A percentile compares a stretch with the other conserved stretches of the same genome.
Conservation (phyloP, 352 stramenopile species). For the Globisporangium polare region DNA sequence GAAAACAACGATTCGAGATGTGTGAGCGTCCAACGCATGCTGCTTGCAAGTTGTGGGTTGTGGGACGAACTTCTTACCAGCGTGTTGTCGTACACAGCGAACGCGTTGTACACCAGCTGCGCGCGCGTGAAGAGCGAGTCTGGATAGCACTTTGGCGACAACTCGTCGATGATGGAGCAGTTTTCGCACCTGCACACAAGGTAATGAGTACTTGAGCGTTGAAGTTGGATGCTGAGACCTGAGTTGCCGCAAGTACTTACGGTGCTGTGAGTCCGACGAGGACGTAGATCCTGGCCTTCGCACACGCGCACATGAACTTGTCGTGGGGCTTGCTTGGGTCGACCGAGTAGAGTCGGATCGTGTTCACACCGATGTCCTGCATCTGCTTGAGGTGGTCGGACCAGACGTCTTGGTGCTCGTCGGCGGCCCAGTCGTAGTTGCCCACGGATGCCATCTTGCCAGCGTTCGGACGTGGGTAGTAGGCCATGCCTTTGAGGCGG, state of each 20-base stretch:
- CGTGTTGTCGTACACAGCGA: constrained; percentile 72
- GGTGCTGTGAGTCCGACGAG: constrained; percentile 57
- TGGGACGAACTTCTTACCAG: constrained; percentile 10
- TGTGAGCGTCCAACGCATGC: neutral
- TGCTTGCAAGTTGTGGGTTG: too few relatives aligned
- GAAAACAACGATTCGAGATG: neutral
- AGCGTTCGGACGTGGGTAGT: constrained; percentile 60
- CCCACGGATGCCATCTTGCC: constrained; percentile 43
- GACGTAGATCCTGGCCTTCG: constrained; percentile 70
- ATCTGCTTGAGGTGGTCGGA: constrained; percentile 43
- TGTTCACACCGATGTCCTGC: constrained; percentile 57
- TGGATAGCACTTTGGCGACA: constrained; percentile 46
- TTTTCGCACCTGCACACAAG: constrained; percentile 37
- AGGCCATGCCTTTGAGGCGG: constrained; percentile 53
- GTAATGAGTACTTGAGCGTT: neutral
- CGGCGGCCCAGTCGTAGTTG: constrained; percentile 61
- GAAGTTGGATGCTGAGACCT: neutral
- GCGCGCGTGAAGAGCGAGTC: constrained; percentile 45
- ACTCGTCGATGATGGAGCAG: constrained; percentile 42
- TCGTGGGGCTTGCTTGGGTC: constrained; percentile 58
- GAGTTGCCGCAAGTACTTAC: constrained; percentile 15
- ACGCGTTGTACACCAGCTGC: constrained; percentile 70
- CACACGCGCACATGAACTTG: constrained; percentile 76
- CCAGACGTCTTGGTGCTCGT: constrained; percentile 61
- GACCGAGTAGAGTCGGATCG: constrained; percentile 61